Base-by-base conservation (phyloP, 2,329 filamentous ascomycete genomes). In the Bipolaris zeicola region DNA sequence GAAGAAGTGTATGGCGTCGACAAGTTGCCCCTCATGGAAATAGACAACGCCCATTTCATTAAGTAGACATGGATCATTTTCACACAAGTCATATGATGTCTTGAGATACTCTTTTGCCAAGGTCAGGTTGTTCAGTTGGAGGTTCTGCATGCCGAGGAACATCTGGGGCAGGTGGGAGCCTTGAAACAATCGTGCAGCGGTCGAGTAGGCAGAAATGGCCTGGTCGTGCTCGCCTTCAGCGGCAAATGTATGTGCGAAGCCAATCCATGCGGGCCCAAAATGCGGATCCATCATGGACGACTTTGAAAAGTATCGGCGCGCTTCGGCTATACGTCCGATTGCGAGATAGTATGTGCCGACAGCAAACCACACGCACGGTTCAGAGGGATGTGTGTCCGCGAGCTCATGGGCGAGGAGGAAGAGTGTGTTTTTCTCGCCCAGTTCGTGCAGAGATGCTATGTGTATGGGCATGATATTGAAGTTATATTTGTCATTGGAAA, bases 141-240 rank as follows among this genome's bases (percentile, higher is more conserved):
- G 88, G 76, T 99, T 96, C 75, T 99, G 96, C 95, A 99, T 99
- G 6, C 96, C 95, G 24, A 99, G 80, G 74, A 98, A 99, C 2
- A 99, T 86, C 70, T 96, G 94, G 0, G 95, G 95, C 1, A 99
- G 83, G 74, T 99, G 96, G 0, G 94, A 98, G 37, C 95, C 95
- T 81, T 97, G 96, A 77, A 99, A 99, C 0, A 99, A 80, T 37
- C 95, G 85, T 1, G 94, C 94, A 0, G 95, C 95, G 0, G 95
- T 99, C 28, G 91, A 96, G 78, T 99, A 99, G 0, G 96, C 95
- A 7, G 93, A 96, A 61, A 99, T 97, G 45, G 95, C 95, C 78
- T 99, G 95, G 74, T 99, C 95, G 75, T 98, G 93, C 76, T 99
- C 95, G 50, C 95, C 95, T 75, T 99, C 95, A 10, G 92, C 93